Evolutionary conservation across 768 basidiomycete species (phyloP), one percentile per base, ranked within the genome.

Genomic region (Rhodotorula sphaerocarpa): DNA sequence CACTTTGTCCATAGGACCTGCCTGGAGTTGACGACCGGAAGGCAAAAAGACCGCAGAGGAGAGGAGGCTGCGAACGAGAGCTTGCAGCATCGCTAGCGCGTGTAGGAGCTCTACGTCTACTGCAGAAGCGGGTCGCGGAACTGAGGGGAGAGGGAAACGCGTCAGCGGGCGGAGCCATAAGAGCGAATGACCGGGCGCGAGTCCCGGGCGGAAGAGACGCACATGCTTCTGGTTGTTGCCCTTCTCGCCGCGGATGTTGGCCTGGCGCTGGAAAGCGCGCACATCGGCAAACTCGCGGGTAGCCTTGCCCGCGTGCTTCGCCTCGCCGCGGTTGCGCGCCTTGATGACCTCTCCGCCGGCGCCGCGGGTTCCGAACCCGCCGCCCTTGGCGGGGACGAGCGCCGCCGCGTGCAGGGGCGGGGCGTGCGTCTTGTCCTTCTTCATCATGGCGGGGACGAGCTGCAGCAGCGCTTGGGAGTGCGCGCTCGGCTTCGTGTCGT

Each of bases 261-360:
- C 89, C 80, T 90, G 90, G 41, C 86, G 82, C 73, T 93, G 87
- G 63, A 82, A 81, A 54, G 83, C 79, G 70, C 79, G 82, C 73
- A 87, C 84, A 73, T 95, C 92, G 65, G 86, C 80, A 77, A 86
- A 87, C 72, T 90, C 86, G 57, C 84, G 79, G 2, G 88, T 81
- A 75, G 92, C 88, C 50, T 88, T 81, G 20, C 86, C 89, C 27
- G 93, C 93, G 75, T 96, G 86, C 67, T 82, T 82, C 20, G 95
- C 95, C 77, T 97, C 93, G 3, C 95, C 95, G n/a, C 81, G 81
- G 77, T 97, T 97, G 55, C 90, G 80, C 27, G 90, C 93, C 74
- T 86, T 88, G 64, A 96, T 82, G 15, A 91, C 86, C 36, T 89
- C 82, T 12, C 82, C 84, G 2, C 89, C 90, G 36, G 36, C 36